These are phyloP conservation scores for Phytophthora parvispora DNA, from an alignment of 352 stramenopile genomes.

Conservation along the genomic window DNA sequence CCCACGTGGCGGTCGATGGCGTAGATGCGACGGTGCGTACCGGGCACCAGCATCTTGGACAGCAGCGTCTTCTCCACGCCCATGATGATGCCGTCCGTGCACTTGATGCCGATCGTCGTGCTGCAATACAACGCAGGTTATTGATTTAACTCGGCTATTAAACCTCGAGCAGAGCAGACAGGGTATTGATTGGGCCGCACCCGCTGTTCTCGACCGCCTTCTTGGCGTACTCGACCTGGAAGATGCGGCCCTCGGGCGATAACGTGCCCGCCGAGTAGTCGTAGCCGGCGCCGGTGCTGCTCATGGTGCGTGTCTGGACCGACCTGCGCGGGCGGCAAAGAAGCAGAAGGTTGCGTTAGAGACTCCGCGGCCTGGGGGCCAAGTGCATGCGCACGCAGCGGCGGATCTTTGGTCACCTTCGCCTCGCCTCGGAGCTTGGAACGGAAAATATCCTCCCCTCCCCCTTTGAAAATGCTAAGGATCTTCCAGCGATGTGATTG, in stretches of 20 bases:
- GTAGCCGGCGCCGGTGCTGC: constrained; percentile 89
- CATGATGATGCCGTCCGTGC: constrained; percentile 98
- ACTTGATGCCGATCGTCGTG: constrained; percentile 98
- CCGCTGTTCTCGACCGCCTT: constrained; percentile 98
- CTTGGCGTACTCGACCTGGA: constrained; percentile 99
- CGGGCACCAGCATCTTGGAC: constrained; percentile 94
- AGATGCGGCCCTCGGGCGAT: constrained; percentile 98
- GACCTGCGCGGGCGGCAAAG: background rate
- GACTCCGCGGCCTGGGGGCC: no score
- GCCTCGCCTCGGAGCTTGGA: constrained; percentile 19
- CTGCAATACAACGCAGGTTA: constrained; percentile 39
- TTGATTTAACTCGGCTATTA: background rate
- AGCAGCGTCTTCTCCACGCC: constrained; percentile 97
- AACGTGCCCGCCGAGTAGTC: constrained; percentile 95
- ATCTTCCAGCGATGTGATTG: background rate
- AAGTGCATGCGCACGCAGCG: background rate
- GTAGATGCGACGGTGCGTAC: constrained; percentile 90
- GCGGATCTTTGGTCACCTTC: constrained; percentile 32
- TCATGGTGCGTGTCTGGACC: constrained; percentile 56
- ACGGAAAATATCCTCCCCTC: constrained; percentile 36
- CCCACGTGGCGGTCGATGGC: constrained; percentile 94
- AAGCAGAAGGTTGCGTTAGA: no score
- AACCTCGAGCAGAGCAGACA: no score
- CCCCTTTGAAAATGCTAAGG: constrained; percentile 2
- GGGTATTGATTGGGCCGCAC: constrained; percentile 43